Base-by-base conservation (phyloP, 495 filamentous ascomycete genomes). In the Hyaloscypha bicolor region DNA sequence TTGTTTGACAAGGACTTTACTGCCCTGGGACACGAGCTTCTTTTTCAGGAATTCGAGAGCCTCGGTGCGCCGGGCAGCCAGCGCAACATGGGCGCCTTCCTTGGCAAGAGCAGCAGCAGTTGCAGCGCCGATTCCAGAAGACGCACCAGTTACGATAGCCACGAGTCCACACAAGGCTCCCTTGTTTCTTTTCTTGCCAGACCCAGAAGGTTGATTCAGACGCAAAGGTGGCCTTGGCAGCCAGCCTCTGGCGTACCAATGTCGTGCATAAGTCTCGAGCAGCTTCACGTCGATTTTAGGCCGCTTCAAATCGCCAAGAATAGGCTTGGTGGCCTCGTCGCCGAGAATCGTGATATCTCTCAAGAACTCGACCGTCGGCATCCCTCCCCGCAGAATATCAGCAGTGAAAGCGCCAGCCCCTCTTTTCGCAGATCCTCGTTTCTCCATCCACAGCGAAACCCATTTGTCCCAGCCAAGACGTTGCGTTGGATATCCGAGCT, bases 191-290 rank as follows among this genome's bases (percentile, higher is more conserved):
- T 69, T 70, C 55, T 76, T 76, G 0, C 72, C 64, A 2, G 76
- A 69, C 21, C 42, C 42, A 14, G 8, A 4, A 48, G 16, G 9
- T 19, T 48, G 42, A 12, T 60, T 62, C 29, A 78, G 76, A 4
- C 78, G 78, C 11, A 77, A 76, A 1, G 87, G 88, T 39, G 86
- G 78, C 16, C 76, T 75, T 12, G 84, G 78, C 9, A 91, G 77
- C 88, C 88, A 91, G 32, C 88, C 88, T 72, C 88, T 76, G 30
- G 87, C 87, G 69, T 85, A 91, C 83, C 88, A 91, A 71, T 90
- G 87, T 8, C 88, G 86, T 32, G 86, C 80, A 70, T 91, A 91
- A 0, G 84, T 90, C 73, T 87, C 85, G 0, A 90, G 80, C 42
- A 91, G 71, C 5, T 81, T 79, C 31, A 66, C 76, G 59, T 90